Conservation (phyloP, 768 basidiomycete genomes). For the Russula griseocarnosa region DNA sequence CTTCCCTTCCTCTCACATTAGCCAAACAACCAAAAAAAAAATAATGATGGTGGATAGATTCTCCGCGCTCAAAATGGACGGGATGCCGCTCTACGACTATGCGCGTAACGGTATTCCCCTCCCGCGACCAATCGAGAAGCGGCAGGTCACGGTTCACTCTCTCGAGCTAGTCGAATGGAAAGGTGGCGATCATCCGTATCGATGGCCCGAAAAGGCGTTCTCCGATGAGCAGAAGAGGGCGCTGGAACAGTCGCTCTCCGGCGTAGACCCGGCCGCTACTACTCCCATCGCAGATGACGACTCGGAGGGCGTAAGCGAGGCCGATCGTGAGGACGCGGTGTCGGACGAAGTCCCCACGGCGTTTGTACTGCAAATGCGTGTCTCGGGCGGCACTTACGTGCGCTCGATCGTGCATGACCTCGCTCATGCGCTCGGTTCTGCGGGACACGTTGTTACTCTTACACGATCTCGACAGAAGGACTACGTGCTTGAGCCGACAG, state of each 20-base stretch:
- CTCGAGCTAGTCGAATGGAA: conserved; percentile 78
- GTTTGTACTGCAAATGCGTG: conserved; percentile 87
- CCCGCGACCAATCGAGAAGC: conserved; percentile 88
- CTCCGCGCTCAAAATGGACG: conserved; percentile 98
- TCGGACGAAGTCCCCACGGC: conserved; percentile 53
- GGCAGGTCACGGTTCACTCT: conserved; percentile 76
- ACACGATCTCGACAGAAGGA: conserved; percentile 86
- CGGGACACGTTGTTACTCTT: conserved; percentile 90
- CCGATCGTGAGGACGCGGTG: conserved; percentile 30
- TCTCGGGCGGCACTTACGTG: conserved; percentile 96
- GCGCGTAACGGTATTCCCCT: conserved; percentile 87
- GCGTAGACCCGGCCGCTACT: conserved; percentile 42
- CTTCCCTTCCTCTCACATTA: neutral
- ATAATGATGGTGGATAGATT: conserved; percentile 51
- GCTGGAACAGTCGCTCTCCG: conserved; percentile 59
- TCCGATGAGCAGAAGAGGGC: conserved; percentile 64
- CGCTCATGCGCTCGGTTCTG: conserved; percentile 75
- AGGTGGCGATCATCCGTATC: conserved; percentile 68
- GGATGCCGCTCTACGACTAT: conserved; percentile 91
- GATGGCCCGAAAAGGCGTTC: conserved; percentile 70
- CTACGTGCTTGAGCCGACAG: conserved; percentile 53
- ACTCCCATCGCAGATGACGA: conserved; percentile 32
- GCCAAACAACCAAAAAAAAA: neutral
- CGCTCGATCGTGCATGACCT: conserved; percentile 94
- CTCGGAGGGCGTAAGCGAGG: conserved; percentile 29